Percentiles rank a stretch among this genome's conserved stretches.
Evolutionary conservation across 1,139 yeast genomes (phyloP).

Genomic region (Hyphopichia wangnamkhiaoensis): DNA sequence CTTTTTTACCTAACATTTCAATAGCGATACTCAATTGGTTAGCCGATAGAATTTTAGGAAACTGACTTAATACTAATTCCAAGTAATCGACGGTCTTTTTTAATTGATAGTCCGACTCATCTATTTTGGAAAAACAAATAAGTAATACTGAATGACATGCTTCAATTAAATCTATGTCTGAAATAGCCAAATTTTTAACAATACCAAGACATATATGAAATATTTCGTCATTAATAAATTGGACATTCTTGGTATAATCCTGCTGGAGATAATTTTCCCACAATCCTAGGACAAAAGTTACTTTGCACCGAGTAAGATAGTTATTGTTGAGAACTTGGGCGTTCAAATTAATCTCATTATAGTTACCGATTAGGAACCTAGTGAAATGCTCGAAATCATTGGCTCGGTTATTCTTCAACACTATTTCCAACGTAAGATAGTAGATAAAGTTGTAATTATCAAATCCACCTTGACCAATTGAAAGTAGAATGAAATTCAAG

Average conservation of each 20-base stretch:
- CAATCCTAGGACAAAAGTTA: conserved; percentile 56
- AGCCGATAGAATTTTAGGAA: conserved; percentile 57
- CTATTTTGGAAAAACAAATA: conserved; percentile 37
- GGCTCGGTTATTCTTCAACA: conserved; percentile 26
- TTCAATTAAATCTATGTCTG: conserved; percentile 49
- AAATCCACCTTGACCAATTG: conserved; percentile 72
- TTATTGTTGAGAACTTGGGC: conserved; percentile 32
- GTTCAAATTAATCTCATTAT: conserved; percentile 39
- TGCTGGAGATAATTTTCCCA: conserved; percentile 58
- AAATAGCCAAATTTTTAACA: conserved; percentile 31
- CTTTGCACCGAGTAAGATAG: conserved; percentile 47
- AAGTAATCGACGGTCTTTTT: conserved; percentile 35
- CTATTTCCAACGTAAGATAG: conserved; percentile 50
- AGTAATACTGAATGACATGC: conserved; percentile 69
- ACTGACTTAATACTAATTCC: conserved; percentile 43
- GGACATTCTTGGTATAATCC: conserved; percentile 18
- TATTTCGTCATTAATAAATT: conserved; percentile 33
- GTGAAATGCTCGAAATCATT: conserved; percentile 38
- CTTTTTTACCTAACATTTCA: conserved; percentile 55
- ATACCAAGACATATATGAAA: conserved; percentile 46
- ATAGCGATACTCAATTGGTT: conserved; percentile 61
- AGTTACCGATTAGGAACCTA: conserved; percentile 39
- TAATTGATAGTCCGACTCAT: conserved; percentile 20
- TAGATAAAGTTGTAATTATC: conserved; percentile 69
- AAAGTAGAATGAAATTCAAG: conserved; percentile 54